Evolutionary conservation across 2,329 filamentous ascomycete species (phyloP), one percentile per base, ranked within the genome.

Genomic region (Hypoxylon sp.): DNA sequence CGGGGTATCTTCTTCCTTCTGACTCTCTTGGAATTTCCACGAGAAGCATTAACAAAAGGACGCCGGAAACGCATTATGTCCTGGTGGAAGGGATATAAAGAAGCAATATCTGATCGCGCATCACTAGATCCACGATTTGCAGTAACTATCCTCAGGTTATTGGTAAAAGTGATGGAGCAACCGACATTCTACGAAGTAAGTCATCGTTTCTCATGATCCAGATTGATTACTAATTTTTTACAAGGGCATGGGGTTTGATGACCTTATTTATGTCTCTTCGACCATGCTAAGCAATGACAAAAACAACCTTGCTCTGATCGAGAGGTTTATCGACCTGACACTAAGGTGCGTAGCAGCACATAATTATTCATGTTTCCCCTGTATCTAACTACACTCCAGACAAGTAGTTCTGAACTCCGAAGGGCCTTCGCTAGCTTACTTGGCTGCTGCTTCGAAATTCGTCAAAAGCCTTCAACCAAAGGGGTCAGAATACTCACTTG

Each of bases 151-250:
- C 65, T 78, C 39, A 70, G 75, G n/a, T 39, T 79, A 33, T 61
- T 79, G 19, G 65, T 75, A 2, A 72, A 67, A 55, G 68, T 79
- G 11, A 76, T 77, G 71, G 71, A 74, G 59, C 77, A 78, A 54
- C 75, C 75, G 19, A 79, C 76, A 9, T 78, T 78, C 52, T 79
- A 78, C 51, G 73, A 76, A 48, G 77, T 78, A 66, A 54, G 39
- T 47, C 42, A 0, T 13, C 17, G 13, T 3, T 17, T 1, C 24
- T 37, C 22, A 13, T 39, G 17, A 29, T 39, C 24, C 8, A 29
- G 39, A 17, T 9, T 39, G 31, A 10, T 51, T 39, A 48, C 60
- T 73, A 47, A 73, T 61, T 42, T 39, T 39, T 19, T n/a, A 24
- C 5, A 50, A 79, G 77, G 70, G 67, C 11, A 78, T 79, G 75